Conservation (phyloP, 495 filamentous ascomycete genomes). For the Penicilliopsis zonata region DNA sequence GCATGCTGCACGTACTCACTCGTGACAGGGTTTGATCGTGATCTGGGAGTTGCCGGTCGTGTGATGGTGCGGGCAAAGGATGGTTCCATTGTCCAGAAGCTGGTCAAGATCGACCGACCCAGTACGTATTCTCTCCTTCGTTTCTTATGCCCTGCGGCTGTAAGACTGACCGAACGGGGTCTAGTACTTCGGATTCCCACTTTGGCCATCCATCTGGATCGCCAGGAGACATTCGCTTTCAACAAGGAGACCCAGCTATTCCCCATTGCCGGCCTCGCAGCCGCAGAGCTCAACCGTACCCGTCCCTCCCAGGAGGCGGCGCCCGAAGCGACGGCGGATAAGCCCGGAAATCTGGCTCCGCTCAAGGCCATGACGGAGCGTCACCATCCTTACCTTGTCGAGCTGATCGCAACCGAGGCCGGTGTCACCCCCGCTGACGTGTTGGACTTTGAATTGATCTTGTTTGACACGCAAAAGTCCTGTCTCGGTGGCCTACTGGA, state of each 20-base stretch:
- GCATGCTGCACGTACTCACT: not conserved
- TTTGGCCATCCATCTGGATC: constrained; percentile 86
- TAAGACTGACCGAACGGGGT: constrained; percentile 1
- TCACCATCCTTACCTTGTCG: constrained; percentile 79
- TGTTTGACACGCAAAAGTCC: constrained; percentile 89
- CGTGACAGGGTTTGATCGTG: constrained; percentile 78
- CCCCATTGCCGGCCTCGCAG: constrained; percentile 79
- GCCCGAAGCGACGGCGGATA: constrained; percentile 20
- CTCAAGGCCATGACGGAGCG: constrained; percentile 67
- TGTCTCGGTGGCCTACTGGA: constrained; percentile 82
- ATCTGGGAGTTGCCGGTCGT: constrained; percentile 82
- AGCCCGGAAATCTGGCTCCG: constrained; percentile 47
- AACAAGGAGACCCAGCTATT: constrained; percentile 96
- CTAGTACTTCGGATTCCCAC: constrained; percentile 77
- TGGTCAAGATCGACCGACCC: constrained; percentile 83
- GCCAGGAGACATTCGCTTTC: constrained; percentile 72
- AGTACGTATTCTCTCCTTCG: constrained; percentile 28
- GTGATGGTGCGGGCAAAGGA: constrained; percentile 65
- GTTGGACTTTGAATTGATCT: constrained; percentile 87
- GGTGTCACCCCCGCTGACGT: constrained; percentile 57
- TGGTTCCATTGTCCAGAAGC: constrained; percentile 67
- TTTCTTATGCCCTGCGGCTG: not conserved
- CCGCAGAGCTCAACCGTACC: constrained; percentile 74
- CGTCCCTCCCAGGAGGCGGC: constrained; percentile 28
- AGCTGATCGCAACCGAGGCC: constrained; percentile 73